phyloP scores from a whole-genome alignment of 2,329 filamentous ascomycete species.

The Alternaria sp. region DNA sequence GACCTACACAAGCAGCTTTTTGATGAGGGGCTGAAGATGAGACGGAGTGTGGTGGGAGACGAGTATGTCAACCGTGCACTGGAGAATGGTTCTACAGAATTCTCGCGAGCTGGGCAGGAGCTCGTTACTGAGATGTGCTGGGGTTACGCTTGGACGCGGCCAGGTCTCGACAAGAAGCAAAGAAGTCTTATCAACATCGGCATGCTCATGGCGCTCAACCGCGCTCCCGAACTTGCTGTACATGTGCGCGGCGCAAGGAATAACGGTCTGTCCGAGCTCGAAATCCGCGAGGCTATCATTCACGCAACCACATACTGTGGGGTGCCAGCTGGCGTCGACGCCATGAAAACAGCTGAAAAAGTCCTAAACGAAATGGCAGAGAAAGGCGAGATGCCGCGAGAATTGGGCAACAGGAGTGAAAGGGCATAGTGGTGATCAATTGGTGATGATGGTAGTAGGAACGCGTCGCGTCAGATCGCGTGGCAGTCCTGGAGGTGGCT shows the following conservation, averaged over 20 bases:
- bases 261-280: constrained; percentile 68
- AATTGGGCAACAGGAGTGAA: constrained; percentile 43
- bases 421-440: constrained; percentile 26
- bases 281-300: constrained; percentile 68
- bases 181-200: constrained; percentile 70
- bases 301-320: constrained; percentile 63
- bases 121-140: constrained; percentile 71
- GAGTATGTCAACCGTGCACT: constrained; percentile 67
- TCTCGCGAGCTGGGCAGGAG: constrained; percentile 68
- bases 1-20: constrained; percentile 64
- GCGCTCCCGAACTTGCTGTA: constrained; percentile 65
- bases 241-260: constrained; percentile 70
- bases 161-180: constrained; percentile 68
- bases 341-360: constrained; percentile 61
- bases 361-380: constrained; percentile 62
- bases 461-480: neutral
- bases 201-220: constrained; percentile 70
- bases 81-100: constrained; percentile 65
- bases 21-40: constrained; percentile 67
- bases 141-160: constrained; percentile 70
- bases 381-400: constrained; percentile 52
- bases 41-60: constrained; percentile 67
- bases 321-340: constrained; percentile 63
- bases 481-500: neutral
- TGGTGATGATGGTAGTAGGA: neutral